These are phyloP conservation scores for Fraxinus anomala DNA, from an alignment of 257 asterid genomes.

Conservation along the genomic window DNA sequence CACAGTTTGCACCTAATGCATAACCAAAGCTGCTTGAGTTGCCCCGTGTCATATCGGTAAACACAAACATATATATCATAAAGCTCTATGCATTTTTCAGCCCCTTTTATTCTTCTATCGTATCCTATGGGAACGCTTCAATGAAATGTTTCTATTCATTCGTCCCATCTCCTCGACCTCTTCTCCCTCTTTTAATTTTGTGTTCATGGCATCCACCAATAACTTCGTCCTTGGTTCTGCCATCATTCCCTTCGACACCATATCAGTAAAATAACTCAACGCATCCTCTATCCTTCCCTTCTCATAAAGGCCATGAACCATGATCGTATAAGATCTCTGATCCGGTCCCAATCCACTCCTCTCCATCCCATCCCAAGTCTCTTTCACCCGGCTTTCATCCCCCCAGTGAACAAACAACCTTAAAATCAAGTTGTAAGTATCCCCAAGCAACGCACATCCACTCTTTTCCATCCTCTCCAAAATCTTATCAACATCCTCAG, in stretches of 20 bases:
- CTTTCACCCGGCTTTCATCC: conserved; percentile 37
- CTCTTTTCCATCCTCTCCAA: conserved; percentile 60
- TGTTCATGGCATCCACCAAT: conserved; percentile 55
- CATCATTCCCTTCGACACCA: conserved; percentile 59
- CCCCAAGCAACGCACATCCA: conserved; percentile 49
- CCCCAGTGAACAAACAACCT: conserved; percentile 76
- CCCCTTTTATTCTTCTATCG: conserved; percentile 10
- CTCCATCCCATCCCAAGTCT: conserved; percentile 72
- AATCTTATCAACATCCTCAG: conserved; percentile 51
- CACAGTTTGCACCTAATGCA: no score
- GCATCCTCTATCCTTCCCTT: conserved; percentile 48
- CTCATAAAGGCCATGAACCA: conserved; percentile 62
- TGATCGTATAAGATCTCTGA: conserved; percentile 64
- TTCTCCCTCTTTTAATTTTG: conserved; percentile 36
- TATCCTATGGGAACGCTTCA: neutral
- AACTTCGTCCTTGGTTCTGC: conserved; percentile 62
- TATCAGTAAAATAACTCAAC: conserved; percentile 52
- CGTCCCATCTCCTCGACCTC: neutral
- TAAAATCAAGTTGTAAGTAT: conserved; percentile 62
- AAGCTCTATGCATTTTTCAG: neutral
- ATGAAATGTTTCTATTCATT: neutral
- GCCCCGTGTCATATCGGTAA: no score
- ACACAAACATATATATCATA: no score
- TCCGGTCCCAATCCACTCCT: conserved; percentile 73
- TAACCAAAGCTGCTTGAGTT: no score